phyloP scores from a whole-genome alignment of 139 green algal genomes.

The Micractinium conductrix region DNA sequence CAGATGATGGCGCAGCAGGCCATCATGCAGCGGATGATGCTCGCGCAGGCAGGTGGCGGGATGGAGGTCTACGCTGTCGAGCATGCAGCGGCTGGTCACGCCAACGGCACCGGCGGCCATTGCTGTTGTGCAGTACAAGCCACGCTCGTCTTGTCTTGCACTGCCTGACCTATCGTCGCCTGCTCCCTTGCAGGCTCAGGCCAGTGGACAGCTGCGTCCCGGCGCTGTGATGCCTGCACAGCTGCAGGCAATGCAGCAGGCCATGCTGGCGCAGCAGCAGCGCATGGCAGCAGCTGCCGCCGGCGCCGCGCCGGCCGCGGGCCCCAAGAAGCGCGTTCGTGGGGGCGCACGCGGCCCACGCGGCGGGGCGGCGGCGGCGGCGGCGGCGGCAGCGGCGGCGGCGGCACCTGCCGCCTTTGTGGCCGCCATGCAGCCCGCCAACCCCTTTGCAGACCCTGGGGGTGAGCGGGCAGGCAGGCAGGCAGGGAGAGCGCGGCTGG shows the following conservation, averaged over 20 bases:
- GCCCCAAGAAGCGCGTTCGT: background rate
- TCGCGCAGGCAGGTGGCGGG: too few species aligned
- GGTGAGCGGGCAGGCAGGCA: too few species aligned
- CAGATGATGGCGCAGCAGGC: constrained; percentile 31
- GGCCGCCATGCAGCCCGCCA: background rate
- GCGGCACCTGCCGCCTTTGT: background rate
- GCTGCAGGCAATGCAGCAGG: constrained; percentile 22
- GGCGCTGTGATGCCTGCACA: constrained; percentile 4
- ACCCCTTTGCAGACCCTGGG: constrained; percentile 14
- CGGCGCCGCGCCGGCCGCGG: background rate
- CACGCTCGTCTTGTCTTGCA: too few species aligned
- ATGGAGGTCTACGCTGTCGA: too few species aligned
- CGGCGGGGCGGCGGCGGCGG: background rate
- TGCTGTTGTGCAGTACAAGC: too few species aligned
- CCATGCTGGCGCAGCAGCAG: constrained; percentile 28
- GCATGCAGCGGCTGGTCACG: constrained; percentile 28
- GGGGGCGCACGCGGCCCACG: background rate
- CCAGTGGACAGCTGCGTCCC: constrained; percentile 7
- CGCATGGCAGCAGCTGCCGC: background rate
- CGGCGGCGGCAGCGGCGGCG: background rate
- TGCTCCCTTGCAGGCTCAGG: too few species aligned
- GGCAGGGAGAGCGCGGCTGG: background rate
- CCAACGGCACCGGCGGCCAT: too few species aligned
- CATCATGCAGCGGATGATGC: constrained; percentile 22
- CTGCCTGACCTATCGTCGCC: too few species aligned